Base-by-base conservation (phyloP, 352 stramenopile species). In the Phytophthora ohioensis region DNA sequence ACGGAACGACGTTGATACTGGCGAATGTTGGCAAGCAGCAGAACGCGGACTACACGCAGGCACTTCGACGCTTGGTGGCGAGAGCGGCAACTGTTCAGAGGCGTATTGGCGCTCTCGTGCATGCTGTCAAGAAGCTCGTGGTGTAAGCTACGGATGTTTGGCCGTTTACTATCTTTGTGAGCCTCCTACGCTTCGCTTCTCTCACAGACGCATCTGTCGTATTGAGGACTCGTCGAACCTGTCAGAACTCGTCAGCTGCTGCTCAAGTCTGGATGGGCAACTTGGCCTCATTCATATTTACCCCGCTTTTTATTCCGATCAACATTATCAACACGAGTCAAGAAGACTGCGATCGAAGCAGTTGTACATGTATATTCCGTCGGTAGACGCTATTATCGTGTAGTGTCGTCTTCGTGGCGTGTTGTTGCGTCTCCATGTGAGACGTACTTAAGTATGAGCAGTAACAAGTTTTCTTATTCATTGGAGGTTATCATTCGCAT, bases 1-100 rank as follows among this genome's bases (percentile, higher is more conserved):
- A 75, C 35, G 85, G 81, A 56, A 84, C 83, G 47, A 87, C 79
- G 8, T 64, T 88, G 58, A 92, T 92, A 41, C 68, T 92, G 32
- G 72, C 75, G 0, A 80, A 86, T 65, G 65, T 88, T 3, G 78
- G 78, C 10, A 81, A 77, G 27, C 67, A 82, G 11, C 75, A 82
- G 39, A 78, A 67, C 9, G 48, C 45, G 1, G 80, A 81, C 57
- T 78, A 79, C 45, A 58, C 78, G 13, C 69, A 79, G 46, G 75
- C 81, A 13, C 73, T 88, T 49, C 84, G 81, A 49, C 75, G 80
- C 32, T 68, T 92, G 31, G 84, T 92, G 32, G 75, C 79, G 46
- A 76, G 81, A 45, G 75, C 84, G 5, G 80, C 70, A 48, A 52
- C 51, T 34, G 77, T 87, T 47, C 84, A 92, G 58, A 82, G 69